phyloP scores from a whole-genome alignment of 805 yeast species.

The Monosporozyma siamensis region DNA sequence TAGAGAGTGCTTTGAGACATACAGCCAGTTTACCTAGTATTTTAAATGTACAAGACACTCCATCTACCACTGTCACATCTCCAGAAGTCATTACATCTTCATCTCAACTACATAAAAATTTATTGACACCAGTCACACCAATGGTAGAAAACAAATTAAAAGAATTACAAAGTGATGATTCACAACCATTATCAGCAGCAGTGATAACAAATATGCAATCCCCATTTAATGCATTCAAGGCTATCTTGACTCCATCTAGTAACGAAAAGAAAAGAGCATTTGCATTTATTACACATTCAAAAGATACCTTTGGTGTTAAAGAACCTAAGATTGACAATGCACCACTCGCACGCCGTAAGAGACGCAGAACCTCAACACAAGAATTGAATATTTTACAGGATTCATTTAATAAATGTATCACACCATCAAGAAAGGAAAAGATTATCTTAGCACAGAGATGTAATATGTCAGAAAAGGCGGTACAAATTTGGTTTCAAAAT shows the following conservation, averaged over 20 bases:
- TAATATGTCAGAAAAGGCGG: constrained; percentile 94
- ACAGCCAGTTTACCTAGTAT: constrained; percentile 8
- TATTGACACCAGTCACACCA: constrained; percentile 9
- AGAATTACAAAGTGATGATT: constrained; percentile 1
- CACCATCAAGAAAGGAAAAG: constrained; percentile 74
- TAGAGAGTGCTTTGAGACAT: constrained; percentile 22
- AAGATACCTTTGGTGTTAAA: constrained; percentile 72
- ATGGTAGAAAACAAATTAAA: constrained; percentile 6
- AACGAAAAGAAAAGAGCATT: constrained; percentile 36
- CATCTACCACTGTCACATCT: not conserved
- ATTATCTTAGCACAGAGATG: constrained; percentile 70
- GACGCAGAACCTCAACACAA: constrained; percentile 88
- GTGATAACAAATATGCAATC: constrained; percentile 7
- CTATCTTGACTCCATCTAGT: constrained; percentile 25
- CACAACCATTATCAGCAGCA: not conserved
- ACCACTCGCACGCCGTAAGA: constrained; percentile 85
- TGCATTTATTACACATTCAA: constrained; percentile 92
- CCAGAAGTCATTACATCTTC: not conserved
- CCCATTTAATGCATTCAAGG: constrained; percentile 28
- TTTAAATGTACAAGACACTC: not conserved
- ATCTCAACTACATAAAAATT: not conserved
- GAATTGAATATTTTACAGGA: constrained; percentile 74
- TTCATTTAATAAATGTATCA: constrained; percentile 67
- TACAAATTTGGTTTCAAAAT: constrained; percentile 98
- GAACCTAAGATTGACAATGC: constrained; percentile 84